These are phyloP conservation scores for Dactylellina cionopaga DNA, from an alignment of 2,329 filamentous ascomycete genomes.

Conservation along the genomic window DNA sequence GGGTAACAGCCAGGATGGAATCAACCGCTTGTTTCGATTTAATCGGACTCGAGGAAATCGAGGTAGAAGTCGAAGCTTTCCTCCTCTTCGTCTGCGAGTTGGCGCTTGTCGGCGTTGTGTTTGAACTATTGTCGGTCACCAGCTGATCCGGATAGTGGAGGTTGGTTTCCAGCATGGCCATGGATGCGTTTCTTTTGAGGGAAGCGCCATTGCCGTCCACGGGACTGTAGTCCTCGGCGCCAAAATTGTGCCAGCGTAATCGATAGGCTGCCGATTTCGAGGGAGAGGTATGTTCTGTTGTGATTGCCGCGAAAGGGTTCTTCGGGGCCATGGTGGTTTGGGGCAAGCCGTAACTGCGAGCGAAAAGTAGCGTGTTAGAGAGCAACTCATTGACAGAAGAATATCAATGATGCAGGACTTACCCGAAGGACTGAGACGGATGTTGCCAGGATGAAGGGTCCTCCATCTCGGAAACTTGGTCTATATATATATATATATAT, in stretches of 20 bases:
- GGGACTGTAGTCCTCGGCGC: slow-evolving; percentile 41
- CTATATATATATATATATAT: background rate
- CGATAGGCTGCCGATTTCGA: slow-evolving; percentile 31
- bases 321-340: slow-evolving; percentile 20
- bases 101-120: slow-evolving; percentile 7
- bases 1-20: background rate
- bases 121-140: slow-evolving; percentile 1
- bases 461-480: slow-evolving; percentile 24
- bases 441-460: slow-evolving; percentile 40
- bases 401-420: background rate
- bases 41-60: slow-evolving; percentile 36
- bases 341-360: slow-evolving; percentile 14
- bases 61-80: slow-evolving; percentile 38
- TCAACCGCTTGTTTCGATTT: slow-evolving; percentile 24
- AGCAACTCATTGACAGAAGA: background rate
- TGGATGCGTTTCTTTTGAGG: slow-evolving; percentile 21
- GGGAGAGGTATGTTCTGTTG: slow-evolving; percentile 27
- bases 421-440: slow-evolving; percentile 43
- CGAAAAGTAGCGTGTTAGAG: background rate
- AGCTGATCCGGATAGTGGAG: slow-evolving; percentile 17
- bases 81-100: slow-evolving; percentile 36
- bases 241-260: slow-evolving; percentile 50
- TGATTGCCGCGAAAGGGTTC: slow-evolving; percentile 13
- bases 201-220: background rate
- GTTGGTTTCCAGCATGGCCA: slow-evolving; percentile 34